These are phyloP conservation scores for Barnettozyma populi DNA, from an alignment of 805 yeast genomes.

Conservation along the genomic window DNA sequence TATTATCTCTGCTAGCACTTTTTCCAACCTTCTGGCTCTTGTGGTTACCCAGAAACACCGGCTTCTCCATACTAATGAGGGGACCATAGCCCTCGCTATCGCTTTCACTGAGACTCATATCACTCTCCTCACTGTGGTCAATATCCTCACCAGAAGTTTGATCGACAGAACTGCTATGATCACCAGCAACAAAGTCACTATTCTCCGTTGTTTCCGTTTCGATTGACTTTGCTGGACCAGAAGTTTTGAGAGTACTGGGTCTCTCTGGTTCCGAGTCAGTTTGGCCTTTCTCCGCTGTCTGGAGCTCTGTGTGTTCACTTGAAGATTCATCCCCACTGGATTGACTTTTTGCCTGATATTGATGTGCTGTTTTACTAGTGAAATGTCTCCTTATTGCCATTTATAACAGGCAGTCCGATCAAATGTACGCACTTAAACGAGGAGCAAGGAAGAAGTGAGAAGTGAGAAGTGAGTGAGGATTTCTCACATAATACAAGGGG, in stretches of 20 bases:
- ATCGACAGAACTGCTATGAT: constrained; percentile 27
- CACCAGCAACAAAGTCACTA: constrained; percentile 28
- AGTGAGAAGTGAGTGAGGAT: too few relatives aligned
- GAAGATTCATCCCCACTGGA: neutral
- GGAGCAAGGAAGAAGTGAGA: neutral
- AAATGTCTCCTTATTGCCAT: constrained; percentile 14
- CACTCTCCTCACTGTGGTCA: constrained; percentile 12
- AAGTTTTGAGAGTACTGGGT: constrained; percentile 27
- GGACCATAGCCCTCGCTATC: constrained; percentile 8
- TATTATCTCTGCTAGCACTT: constrained; percentile 20
- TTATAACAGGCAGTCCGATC: neutral
- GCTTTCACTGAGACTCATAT: constrained; percentile 8
- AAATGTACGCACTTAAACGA: too few relatives aligned
- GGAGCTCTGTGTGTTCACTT: constrained; percentile 10
- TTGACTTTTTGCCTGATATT: neutral
- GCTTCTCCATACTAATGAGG: constrained; percentile 18
- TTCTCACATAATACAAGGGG: neutral
- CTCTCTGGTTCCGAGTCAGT: constrained; percentile 28
- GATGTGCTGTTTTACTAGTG: constrained; percentile 3
- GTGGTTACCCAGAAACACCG: constrained; percentile 22
- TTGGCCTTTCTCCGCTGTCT: constrained; percentile 21
- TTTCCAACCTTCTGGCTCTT: constrained; percentile 2
- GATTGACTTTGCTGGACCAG: constrained; percentile 24
- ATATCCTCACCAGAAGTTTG: constrained; percentile 26
- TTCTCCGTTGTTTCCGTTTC: constrained; percentile 32